Evolutionary conservation across 768 basidiomycete genomes (phyloP).

Genomic region (Tylopilus sp.): DNA sequence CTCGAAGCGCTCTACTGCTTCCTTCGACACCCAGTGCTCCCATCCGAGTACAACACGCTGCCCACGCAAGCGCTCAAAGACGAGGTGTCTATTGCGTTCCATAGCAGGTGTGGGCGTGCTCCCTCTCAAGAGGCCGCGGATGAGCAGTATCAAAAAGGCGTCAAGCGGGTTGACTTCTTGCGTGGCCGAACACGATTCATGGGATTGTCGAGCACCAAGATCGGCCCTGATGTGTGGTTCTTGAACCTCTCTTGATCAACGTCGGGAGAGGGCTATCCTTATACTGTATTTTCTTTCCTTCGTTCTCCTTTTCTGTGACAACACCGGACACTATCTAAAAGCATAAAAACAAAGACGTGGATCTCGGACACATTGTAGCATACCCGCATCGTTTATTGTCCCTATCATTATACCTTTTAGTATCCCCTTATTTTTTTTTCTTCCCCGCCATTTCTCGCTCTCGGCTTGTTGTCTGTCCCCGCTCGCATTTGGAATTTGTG

Average conservation of each 20-base stretch:
- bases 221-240: conserved; percentile 36
- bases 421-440: background rate
- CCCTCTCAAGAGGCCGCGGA: conserved; percentile 28
- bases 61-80: conserved; percentile 32
- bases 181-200: conserved; percentile 40
- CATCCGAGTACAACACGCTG: conserved; percentile 38
- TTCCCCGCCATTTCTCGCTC: background rate
- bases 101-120: conserved; percentile 36
- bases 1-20: conserved; percentile 41
- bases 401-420: conserved; percentile 25
- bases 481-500: background rate
- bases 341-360: conserved; percentile 9
- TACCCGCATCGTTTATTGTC: conserved; percentile 13
- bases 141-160: conserved; percentile 43
- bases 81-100: conserved; percentile 42
- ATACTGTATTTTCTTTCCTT: conserved; percentile 18
- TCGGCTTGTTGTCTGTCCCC: conserved; percentile 1
- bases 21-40: conserved; percentile 40
- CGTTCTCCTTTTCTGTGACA: background rate
- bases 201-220: conserved; percentile 40
- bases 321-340: conserved; percentile 19
- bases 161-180: conserved; percentile 57
- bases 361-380: conserved; percentile 22
- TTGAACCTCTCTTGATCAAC: conserved; percentile 27
- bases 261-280: conserved; percentile 18